These are phyloP conservation scores for Cladosporium sp. DNA, from an alignment of 2,329 filamentous ascomycete species.

Conservation along the genomic window DNA sequence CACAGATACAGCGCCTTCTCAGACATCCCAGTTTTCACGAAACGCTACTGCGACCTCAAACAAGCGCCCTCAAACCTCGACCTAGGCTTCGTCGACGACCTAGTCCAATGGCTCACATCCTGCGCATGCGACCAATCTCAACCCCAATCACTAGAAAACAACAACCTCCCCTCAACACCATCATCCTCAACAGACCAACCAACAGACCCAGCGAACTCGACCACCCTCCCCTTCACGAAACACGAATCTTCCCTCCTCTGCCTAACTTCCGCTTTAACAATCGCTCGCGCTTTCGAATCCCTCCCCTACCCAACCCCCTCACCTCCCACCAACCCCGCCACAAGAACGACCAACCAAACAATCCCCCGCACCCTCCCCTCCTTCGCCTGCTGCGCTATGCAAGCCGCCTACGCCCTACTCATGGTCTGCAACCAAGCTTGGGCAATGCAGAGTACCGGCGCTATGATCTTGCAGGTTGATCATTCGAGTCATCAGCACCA, in stretches of 20 bases:
- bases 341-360: constrained; percentile 33
- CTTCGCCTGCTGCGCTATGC: constrained; percentile 45
- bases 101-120: constrained; percentile 10
- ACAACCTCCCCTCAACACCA: neutral
- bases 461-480: neutral
- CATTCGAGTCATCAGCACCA: neutral
- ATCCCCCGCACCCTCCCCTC: constrained; percentile 40
- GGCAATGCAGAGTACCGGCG: constrained; percentile 2
- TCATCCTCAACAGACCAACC: neutral
- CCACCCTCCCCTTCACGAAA: constrained; percentile 41
- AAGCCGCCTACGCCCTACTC: constrained; percentile 43
- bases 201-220: neutral
- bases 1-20: constrained; percentile 51
- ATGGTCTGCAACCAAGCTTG: constrained; percentile 34
- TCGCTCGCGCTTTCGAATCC: constrained; percentile 43
- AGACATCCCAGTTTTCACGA: constrained; percentile 47
- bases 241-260: constrained; percentile 49
- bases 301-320: constrained; percentile 21
- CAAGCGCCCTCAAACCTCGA: constrained; percentile 21
- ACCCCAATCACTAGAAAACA: constrained; percentile 8
- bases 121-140: constrained; percentile 16
- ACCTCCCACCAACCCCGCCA: constrained; percentile 36
- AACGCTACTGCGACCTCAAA: constrained; percentile 48
- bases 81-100: constrained; percentile 17
- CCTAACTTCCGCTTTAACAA: constrained; percentile 46